phyloP scores from a whole-genome alignment of 176 grass and related monocot species.

The Carex pumila region DNA sequence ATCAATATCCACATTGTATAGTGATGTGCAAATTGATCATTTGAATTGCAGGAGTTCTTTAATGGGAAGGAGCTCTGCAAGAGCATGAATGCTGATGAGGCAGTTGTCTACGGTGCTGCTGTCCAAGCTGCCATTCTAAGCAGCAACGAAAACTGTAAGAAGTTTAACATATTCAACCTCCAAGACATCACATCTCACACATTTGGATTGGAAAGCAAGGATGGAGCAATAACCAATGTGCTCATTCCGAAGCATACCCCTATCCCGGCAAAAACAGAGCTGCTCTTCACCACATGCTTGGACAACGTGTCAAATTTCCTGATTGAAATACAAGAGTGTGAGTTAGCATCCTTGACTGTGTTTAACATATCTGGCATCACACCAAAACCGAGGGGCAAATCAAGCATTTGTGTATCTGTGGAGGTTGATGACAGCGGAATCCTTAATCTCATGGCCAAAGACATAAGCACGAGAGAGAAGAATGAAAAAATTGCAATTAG shows the following conservation, averaged over 20 bases:
- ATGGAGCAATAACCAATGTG: neutral
- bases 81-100: constrained; percentile 2
- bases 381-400: neutral
- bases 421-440: constrained; percentile 2
- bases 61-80: constrained; percentile 2
- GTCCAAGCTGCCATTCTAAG: neutral
- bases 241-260: constrained; percentile 6
- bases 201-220: neutral
- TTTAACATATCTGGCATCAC: neutral
- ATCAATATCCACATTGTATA: neutral
- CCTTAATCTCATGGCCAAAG: neutral
- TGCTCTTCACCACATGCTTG: neutral
- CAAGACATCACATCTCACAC: constrained; percentile 6
- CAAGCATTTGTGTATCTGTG: neutral
- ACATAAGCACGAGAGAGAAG: neutral
- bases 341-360: neutral
- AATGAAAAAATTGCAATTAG: neutral
- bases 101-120: neutral
- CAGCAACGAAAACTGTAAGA: neutral
- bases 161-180: neutral
- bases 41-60: neutral
- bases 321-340: neutral
- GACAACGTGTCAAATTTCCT: neutral
- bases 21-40: neutral
- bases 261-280: neutral